Conservation (phyloP, 768 basidiomycete species). For the Collybiopsis luxurians region DNA sequence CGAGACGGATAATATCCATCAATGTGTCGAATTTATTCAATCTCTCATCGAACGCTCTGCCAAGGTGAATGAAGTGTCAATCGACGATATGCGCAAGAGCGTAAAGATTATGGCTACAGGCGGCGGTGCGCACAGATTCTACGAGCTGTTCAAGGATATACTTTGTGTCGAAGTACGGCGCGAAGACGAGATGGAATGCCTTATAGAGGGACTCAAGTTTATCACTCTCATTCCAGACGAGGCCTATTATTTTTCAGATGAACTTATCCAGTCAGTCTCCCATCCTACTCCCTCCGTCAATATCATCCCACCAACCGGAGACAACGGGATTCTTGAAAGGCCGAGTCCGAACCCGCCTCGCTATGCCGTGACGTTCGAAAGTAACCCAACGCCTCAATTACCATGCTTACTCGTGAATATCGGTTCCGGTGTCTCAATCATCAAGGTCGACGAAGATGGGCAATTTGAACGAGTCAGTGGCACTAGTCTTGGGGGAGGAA, state of each 20-base stretch:
- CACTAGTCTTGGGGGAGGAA: constrained; percentile 95
- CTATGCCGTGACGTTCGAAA: constrained; percentile 86
- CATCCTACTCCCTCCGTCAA: constrained; percentile 25
- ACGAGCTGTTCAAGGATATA: constrained; percentile 71
- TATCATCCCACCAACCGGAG: constrained; percentile 18
- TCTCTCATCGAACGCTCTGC: constrained; percentile 86
- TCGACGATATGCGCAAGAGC: constrained; percentile 86
- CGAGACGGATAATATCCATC: constrained; percentile 85
- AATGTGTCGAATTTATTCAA: constrained; percentile 84
- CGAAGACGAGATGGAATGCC: constrained; percentile 99
- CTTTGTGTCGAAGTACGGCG: constrained; percentile 81
- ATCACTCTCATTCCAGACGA: constrained; percentile 95
- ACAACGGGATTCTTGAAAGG: constrained; percentile 53
- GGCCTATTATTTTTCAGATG: constrained; percentile 98
- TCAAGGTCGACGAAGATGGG: constrained; percentile 95
- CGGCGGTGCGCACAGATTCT: constrained; percentile 94
- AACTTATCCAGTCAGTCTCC: constrained; percentile 75
- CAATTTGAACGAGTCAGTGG: constrained; percentile 95
- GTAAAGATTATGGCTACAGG: constrained; percentile 99
- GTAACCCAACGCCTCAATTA: constrained; percentile 79
- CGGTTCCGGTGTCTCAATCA: constrained; percentile 95
- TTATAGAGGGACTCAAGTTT: constrained; percentile 95
- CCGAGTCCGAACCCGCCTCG: constrained; percentile 90
- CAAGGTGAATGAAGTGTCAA: constrained; percentile 76
- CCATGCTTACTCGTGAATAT: constrained; percentile 98